These are phyloP conservation scores for Eruca vesicaria DNA, from an alignment of 441 rosid species.

Conservation along the genomic window DNA sequence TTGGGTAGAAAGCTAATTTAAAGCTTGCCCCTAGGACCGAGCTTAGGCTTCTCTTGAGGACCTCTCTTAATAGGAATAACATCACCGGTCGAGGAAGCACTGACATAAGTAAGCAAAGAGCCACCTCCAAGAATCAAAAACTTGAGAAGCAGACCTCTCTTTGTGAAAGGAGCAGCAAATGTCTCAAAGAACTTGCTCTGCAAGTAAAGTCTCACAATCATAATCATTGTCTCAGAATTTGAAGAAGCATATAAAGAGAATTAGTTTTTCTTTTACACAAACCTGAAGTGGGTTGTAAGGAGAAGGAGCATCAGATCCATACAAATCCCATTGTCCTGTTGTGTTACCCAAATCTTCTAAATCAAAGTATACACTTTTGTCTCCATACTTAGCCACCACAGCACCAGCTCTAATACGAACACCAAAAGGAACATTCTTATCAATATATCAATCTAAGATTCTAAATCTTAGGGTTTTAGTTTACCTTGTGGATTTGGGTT, in stretches of 20 bases:
- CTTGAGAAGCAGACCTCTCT: conserved; percentile 93
- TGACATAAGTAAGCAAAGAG: conserved; percentile 64
- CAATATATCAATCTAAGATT: conserved; percentile 10
- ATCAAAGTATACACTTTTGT: conserved; percentile 95
- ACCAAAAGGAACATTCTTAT: neutral
- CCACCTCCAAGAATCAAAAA: conserved; percentile 92
- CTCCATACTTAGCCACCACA: conserved; percentile 90
- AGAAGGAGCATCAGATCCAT: conserved; percentile 98
- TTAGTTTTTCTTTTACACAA: neutral
- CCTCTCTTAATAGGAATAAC: conserved; percentile 89
- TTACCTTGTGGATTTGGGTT: conserved; percentile 45
- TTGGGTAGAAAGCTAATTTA: conserved; percentile 33
- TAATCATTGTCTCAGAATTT: neutral
- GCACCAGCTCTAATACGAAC: conserved; percentile 53
- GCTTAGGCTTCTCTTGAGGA: conserved; percentile 88
- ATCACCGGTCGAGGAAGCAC: conserved; percentile 72
- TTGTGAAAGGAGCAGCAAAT: conserved; percentile 89
- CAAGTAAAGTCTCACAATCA: neutral
- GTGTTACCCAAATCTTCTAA: conserved; percentile 96
- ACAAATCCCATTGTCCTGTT: conserved; percentile 94
- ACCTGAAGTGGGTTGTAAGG: conserved; percentile 96
- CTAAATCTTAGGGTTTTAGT: neutral
- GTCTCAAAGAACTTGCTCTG: conserved; percentile 99
- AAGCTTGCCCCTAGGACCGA: conserved; percentile 88
- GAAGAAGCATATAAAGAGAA: neutral